phyloP scores from a whole-genome alignment of 164 flowering plant species.

The Vitis cinerea region DNA sequence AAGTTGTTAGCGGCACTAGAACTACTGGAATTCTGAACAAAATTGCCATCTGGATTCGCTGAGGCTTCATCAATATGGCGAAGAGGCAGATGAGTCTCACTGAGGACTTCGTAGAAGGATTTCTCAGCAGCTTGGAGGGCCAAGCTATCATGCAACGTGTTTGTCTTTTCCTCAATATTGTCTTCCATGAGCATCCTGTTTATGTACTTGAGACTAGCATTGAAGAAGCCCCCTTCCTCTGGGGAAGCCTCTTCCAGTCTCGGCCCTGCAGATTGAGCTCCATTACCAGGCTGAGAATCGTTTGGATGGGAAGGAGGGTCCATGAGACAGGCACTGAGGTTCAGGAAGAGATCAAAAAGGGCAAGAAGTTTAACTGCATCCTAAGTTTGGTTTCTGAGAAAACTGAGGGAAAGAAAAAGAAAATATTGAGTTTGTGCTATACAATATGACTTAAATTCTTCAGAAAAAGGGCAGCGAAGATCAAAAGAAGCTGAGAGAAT shows the following conservation, averaged over 20 bases:
- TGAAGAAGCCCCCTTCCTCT: background rate
- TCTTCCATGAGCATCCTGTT: constrained; percentile 28
- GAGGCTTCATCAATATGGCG: background rate
- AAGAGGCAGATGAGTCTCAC: constrained; percentile 6
- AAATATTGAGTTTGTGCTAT: too few relatives aligned
- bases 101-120: constrained; percentile 26
- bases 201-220: constrained; percentile 22
- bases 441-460: too few relatives aligned
- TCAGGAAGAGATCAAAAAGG: too few relatives aligned
- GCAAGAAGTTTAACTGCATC: too few relatives aligned
- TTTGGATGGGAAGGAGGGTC: too few relatives aligned
- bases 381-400: too few relatives aligned
- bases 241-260: background rate
- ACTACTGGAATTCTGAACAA: background rate
- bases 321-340: too few relatives aligned
- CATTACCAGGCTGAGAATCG: too few relatives aligned
- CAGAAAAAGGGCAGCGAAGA: too few relatives aligned
- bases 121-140: constrained; percentile 35
- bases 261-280: background rate
- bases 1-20: constrained; percentile 2
- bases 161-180: constrained; percentile 11
- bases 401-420: too few relatives aligned
- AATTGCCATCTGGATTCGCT: background rate
- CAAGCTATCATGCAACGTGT: constrained; percentile 34
- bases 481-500: too few relatives aligned